Evolutionary conservation across 1,284 basidiomycete genomes (phyloP).

Genomic region (Sparassis latifolia): DNA sequence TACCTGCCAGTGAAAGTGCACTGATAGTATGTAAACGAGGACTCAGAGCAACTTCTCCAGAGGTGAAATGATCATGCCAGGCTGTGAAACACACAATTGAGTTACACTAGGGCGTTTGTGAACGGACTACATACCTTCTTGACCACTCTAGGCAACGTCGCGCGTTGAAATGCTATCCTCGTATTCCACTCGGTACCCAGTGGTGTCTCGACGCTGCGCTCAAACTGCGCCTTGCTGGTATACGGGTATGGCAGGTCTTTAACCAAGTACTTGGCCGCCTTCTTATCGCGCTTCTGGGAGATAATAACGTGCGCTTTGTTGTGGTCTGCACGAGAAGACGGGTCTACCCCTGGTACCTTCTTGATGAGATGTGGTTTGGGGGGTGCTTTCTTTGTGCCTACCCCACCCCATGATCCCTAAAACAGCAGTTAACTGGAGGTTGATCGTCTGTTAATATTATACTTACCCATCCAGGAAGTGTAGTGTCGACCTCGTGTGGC

Average conservation of each 20-base stretch:
- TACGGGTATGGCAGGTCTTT: slow-evolving; percentile 93
- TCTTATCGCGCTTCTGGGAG: slow-evolving; percentile 91
- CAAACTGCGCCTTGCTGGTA: slow-evolving; percentile 82
- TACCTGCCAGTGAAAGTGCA: too few relatives aligned
- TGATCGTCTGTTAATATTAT: neutral
- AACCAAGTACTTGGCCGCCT: slow-evolving; percentile 82
- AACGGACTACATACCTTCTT: slow-evolving; percentile 62
- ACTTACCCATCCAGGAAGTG: slow-evolving; percentile 91
- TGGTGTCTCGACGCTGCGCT: slow-evolving; percentile 74
- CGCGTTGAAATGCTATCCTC: slow-evolving; percentile 78
- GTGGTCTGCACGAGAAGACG: slow-evolving; percentile 76
- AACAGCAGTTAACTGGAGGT: neutral
- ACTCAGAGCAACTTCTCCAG: slow-evolving; percentile 20
- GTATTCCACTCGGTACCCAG: slow-evolving; percentile 95
- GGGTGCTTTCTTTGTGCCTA: slow-evolving; percentile 53
- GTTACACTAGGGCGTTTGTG: too few relatives aligned
- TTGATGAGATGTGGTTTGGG: slow-evolving; percentile 70
- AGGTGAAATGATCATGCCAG: slow-evolving; percentile 25
- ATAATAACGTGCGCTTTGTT: slow-evolving; percentile 87
- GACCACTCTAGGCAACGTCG: slow-evolving; percentile 77
- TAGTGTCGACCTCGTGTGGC: slow-evolving; percentile 80
- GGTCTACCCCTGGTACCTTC: slow-evolving; percentile 76
- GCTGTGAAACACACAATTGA: slow-evolving; percentile 7
- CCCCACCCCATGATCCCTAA: slow-evolving; percentile 89
- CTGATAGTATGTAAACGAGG: too few relatives aligned